A percentile compares a stretch with the other conserved stretches of the same genome.
These are phyloP conservation scores for Kodamaea hsintzibuensis DNA, from an alignment of 805 yeast genomes.

Conservation along the genomic window DNA sequence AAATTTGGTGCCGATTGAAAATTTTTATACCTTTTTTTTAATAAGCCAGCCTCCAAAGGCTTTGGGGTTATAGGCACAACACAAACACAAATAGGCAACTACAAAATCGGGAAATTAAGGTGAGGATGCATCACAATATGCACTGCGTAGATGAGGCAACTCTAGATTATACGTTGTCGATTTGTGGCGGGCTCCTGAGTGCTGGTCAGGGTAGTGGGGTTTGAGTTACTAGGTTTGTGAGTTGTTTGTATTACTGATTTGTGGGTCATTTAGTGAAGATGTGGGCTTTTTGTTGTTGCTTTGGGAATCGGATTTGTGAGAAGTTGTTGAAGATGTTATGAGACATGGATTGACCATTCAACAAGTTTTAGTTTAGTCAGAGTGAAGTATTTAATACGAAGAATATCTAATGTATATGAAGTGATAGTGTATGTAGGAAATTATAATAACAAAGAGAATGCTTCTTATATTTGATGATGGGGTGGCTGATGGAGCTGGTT, in stretches of 20 bases:
- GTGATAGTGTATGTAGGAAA: too few species aligned
- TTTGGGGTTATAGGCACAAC: not conserved
- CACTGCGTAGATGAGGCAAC: not conserved
- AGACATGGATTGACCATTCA: too few species aligned
- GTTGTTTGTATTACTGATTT: not conserved
- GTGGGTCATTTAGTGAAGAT: not conserved
- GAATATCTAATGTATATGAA: too few species aligned
- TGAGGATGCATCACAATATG: not conserved
- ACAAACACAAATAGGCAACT: not conserved
- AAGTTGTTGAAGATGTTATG: too few species aligned
- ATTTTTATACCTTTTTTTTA: constrained; percentile 7
- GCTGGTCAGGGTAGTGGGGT: not conserved
- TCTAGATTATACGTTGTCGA: not conserved
- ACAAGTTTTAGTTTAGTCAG: too few species aligned
- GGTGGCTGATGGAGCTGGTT: too few species aligned
- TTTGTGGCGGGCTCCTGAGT: not conserved
- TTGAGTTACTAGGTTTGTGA: not conserved
- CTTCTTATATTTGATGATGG: too few species aligned
- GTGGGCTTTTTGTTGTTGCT: too few species aligned
- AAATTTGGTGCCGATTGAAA: constrained; percentile 8
- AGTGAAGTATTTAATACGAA: too few species aligned
- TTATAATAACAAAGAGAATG: too few species aligned
- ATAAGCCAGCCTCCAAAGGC: constrained; percentile 6
- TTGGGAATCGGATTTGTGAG: too few species aligned
- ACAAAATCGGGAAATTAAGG: not conserved